A percentile compares a stretch with the other conserved stretches of the same genome.
phyloP scores from a whole-genome alignment of 2,329 filamentous ascomycete species.

The Aspergillus jensenii region DNA sequence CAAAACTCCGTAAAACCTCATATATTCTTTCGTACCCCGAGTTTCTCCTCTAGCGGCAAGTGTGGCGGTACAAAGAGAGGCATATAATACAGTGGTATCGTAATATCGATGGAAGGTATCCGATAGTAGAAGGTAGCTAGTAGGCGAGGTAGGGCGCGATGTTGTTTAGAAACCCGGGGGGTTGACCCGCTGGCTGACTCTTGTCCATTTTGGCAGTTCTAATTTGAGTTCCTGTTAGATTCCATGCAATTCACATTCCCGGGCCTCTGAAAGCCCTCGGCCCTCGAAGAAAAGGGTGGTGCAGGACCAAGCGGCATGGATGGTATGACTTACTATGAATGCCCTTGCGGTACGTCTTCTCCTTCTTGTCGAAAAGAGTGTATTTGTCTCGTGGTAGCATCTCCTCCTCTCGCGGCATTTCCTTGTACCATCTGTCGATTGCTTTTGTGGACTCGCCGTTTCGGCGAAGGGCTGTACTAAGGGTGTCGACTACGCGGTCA shows the following conservation, averaged over 20 bases:
- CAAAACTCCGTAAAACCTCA: conserved; percentile 34
- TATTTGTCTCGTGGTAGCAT: conserved; percentile 98
- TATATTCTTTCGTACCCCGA: conserved; percentile 22
- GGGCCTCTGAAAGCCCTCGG: not conserved
- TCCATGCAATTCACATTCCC: no score
- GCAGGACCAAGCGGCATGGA: no score
- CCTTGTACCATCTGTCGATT: conserved; percentile 85
- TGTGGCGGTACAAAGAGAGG: conserved; percentile 9
- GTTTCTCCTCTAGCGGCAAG: conserved; percentile 6
- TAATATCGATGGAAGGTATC: conserved; percentile 9
- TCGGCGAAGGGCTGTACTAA: conserved; percentile 75
- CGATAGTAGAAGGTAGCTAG: not conserved
- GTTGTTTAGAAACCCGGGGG: conserved; percentile 79
- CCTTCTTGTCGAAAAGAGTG: conserved; percentile 95
- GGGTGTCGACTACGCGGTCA: conserved; percentile 79
- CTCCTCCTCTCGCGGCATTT: conserved; percentile 94
- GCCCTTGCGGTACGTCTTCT: conserved; percentile 92
- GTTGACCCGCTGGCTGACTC: conserved; percentile 89
- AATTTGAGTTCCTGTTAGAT: conserved; percentile 14
- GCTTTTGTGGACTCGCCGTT: conserved; percentile 69
- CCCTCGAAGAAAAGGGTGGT: no score
- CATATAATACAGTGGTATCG: conserved; percentile 32
- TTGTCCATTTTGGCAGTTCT: conserved; percentile 91
- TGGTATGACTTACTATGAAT: conserved; percentile 72
- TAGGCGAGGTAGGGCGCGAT: not conserved